Conservation (phyloP, 768 basidiomycete genomes). For the Pisolithus orientalis region DNA sequence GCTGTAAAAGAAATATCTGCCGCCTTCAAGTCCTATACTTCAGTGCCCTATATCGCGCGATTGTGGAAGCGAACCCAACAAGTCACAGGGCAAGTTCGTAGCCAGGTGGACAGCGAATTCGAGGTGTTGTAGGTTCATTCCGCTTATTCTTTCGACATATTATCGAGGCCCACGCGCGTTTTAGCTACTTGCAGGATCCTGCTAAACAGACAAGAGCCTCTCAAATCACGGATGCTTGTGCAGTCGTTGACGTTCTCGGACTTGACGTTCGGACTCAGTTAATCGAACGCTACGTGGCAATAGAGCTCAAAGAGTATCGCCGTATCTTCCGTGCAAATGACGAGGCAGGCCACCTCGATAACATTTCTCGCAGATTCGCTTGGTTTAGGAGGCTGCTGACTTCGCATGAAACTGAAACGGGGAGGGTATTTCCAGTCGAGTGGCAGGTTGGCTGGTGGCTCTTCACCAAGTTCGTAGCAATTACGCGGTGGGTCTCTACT, state of each 20-base stretch:
- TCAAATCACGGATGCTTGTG: conserved; percentile 74
- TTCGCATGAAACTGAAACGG: conserved; percentile 83
- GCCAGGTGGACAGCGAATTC: conserved; percentile 83
- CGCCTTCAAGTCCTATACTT: conserved; percentile 73
- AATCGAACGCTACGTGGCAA: conserved; percentile 81
- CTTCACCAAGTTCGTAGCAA: conserved; percentile 81
- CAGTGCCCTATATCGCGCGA: conserved; percentile 70
- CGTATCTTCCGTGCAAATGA: conserved; percentile 91
- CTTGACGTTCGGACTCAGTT: conserved; percentile 74
- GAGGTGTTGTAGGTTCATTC: conserved; percentile 75
- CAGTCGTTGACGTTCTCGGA: conserved; percentile 86
- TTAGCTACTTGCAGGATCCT: conserved; percentile 75
- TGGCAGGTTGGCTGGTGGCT: conserved; percentile 87
- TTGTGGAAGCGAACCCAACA: conserved; percentile 78
- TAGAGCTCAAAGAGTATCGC: conserved; percentile 92
- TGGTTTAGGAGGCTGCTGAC: conserved; percentile 89
- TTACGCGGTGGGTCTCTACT: conserved; percentile 57
- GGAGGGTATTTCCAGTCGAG: conserved; percentile 71
- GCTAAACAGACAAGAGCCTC: conserved; percentile 57
- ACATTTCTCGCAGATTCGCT: conserved; percentile 85
- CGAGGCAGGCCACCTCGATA: conserved; percentile 96
- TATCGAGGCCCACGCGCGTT: neutral
- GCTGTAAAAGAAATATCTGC: conserved; percentile 83
- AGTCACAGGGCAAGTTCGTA: conserved; percentile 75
- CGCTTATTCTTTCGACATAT: neutral